Evolutionary conservation across 495 filamentous ascomycete species (phyloP).

Genomic region (Hypoxylon trugodes): DNA sequence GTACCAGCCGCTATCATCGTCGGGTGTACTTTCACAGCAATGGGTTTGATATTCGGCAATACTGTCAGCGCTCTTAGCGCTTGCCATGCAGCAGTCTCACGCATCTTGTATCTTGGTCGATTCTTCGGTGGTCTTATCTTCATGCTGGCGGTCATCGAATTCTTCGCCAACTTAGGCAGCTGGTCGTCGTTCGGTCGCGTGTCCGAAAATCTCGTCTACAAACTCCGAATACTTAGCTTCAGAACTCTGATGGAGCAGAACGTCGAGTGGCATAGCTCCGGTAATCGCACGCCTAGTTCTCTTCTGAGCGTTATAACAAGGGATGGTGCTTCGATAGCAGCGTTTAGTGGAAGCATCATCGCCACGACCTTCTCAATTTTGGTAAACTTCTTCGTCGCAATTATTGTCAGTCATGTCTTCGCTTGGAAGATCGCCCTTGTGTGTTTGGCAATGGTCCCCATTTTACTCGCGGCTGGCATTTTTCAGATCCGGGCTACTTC

Average conservation of each 20-base stretch:
- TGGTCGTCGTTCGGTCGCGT: conserved; percentile 61
- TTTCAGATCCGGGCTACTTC: conserved; percentile 61
- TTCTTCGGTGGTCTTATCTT: conserved; percentile 66
- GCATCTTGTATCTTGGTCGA: conserved; percentile 42
- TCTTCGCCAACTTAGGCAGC: conserved; percentile 61
- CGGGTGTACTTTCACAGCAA: conserved; percentile 50
- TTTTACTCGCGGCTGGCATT: conserved; percentile 59
- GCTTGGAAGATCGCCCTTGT: conserved; percentile 70
- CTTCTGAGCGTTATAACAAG: conserved; percentile 61
- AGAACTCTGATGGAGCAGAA: conserved; percentile 62
- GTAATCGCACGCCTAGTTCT: conserved; percentile 55
- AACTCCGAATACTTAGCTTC: conserved; percentile 59
- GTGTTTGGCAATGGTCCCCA: conserved; percentile 59
- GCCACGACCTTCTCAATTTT: conserved; percentile 55
- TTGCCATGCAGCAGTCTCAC: conserved; percentile 5
- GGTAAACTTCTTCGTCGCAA: conserved; percentile 53
- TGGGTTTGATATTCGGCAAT: conserved; percentile 57
- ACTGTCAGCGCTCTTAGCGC: conserved; percentile 42
- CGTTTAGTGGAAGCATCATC: conserved; percentile 48
- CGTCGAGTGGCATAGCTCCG: conserved; percentile 62
- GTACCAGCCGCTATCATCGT: conserved; percentile 43
- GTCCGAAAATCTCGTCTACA: conserved; percentile 62
- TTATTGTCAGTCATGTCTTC: conserved; percentile 64
- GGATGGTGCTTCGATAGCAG: conserved; percentile 59
- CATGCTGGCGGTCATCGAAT: conserved; percentile 60